Evolutionary conservation across 2,329 filamentous ascomycete species (phyloP).

Genomic region (Gaeumannomyces sp.): DNA sequence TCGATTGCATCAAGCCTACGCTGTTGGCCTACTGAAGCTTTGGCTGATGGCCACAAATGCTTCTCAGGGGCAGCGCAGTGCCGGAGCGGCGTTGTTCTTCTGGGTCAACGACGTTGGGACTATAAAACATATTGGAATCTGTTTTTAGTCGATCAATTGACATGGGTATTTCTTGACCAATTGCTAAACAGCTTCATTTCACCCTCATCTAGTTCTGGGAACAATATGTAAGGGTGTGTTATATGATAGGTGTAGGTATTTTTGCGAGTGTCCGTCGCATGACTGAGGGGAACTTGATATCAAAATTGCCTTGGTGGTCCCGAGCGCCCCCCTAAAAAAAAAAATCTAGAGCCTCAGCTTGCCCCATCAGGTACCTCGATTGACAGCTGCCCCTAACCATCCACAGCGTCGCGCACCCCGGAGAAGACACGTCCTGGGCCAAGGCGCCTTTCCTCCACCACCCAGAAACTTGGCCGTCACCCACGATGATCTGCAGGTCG

Average conservation of each 20-base stretch:
- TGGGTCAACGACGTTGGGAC: neutral
- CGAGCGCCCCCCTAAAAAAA: neutral
- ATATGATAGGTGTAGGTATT: neutral
- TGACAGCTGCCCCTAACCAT: neutral
- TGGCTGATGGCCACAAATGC: neutral
- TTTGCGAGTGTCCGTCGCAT: neutral
- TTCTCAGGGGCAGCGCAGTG: neutral
- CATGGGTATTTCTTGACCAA: neutral
- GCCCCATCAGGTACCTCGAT: neutral
- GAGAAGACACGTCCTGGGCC: neutral
- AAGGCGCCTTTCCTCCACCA: constrained; percentile 10
- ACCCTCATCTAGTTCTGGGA: neutral
- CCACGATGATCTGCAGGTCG: constrained; percentile 35
- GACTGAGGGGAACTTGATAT: neutral
- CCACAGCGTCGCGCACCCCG: neutral
- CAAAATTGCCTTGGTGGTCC: too few species aligned
- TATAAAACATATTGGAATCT: neutral
- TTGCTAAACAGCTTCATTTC: neutral
- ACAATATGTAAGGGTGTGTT: neutral
- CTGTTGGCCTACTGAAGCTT: neutral
- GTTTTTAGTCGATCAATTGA: neutral
- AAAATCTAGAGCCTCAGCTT: neutral
- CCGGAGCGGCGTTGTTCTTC: neutral
- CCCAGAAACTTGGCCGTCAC: neutral
- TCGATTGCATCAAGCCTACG: neutral